These are phyloP conservation scores for Flaveria trinervia DNA, from an alignment of 129 eudicot genomes.

Conservation along the genomic window DNA sequence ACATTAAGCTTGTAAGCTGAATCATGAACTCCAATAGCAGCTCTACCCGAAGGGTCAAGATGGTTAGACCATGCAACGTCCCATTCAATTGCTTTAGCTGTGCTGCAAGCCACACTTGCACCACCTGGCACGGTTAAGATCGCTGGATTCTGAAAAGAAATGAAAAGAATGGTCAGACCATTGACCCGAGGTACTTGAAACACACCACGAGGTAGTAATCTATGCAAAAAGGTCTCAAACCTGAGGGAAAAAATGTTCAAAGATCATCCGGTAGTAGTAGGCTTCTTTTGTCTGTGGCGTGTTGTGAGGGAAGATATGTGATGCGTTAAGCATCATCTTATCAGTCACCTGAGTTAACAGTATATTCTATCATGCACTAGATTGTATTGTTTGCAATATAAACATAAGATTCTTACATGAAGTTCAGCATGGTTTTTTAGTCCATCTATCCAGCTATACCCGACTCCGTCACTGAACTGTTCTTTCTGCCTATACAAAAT, in stretches of 20 bases:
- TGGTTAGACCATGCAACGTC: conserved; percentile 69
- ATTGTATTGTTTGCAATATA: background rate
- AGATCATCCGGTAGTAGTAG: conserved; percentile 40
- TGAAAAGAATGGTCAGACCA: background rate
- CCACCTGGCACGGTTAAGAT: conserved; percentile 73
- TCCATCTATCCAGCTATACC: conserved; percentile 89
- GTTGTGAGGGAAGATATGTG: conserved; percentile 42
- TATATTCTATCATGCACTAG: background rate
- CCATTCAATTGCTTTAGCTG: conserved; percentile 75
- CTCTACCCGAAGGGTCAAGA: conserved; percentile 80
- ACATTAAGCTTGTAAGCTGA: conserved; percentile 49
- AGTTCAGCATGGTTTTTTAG: conserved; percentile 69
- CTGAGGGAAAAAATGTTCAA: conserved; percentile 48
- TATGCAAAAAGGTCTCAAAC: conserved; percentile 1
- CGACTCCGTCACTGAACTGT: conserved; percentile 86
- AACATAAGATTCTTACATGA: conserved; percentile 42
- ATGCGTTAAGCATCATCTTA: conserved; percentile 44
- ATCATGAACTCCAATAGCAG: conserved; percentile 75
- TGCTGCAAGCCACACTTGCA: conserved; percentile 73
- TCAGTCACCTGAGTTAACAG: conserved; percentile 37
- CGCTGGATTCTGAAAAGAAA: conserved; percentile 59
- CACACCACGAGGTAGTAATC: background rate
- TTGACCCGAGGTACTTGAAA: background rate
- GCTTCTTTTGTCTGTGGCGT: conserved; percentile 47
- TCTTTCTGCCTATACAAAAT: conserved; percentile 85